Evolutionary conservation across 2,329 filamentous ascomycete species (phyloP).

Genomic region (Fragosphaeria purpurea): DNA sequence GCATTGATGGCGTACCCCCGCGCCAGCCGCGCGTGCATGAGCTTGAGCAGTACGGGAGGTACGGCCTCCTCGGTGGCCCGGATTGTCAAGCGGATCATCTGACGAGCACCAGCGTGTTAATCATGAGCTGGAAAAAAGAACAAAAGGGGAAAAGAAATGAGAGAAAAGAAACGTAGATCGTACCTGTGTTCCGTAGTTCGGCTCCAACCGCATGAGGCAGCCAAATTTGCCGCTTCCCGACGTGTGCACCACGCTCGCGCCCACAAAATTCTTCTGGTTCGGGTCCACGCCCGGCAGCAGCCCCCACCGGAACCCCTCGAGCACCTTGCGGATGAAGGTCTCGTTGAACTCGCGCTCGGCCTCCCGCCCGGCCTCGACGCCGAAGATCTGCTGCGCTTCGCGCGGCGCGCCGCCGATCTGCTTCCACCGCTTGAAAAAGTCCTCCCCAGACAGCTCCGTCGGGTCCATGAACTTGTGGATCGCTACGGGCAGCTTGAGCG

Average conservation of each 20-base stretch:
- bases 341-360: conserved; percentile 55
- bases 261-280: conserved; percentile 88
- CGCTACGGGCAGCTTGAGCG: conserved; percentile 76
- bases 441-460: conserved; percentile 74
- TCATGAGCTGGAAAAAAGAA: not conserved
- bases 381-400: conserved; percentile 83
- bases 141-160: not conserved
- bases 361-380: conserved; percentile 41
- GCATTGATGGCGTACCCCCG: conserved; percentile 34
- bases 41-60: conserved; percentile 65
- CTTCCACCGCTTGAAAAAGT: conserved; percentile 99
- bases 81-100: conserved; percentile 96
- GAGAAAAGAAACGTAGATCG: conserved; percentile 20
- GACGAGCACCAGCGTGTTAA: conserved; percentile 8
- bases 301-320: conserved; percentile 85
- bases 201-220: conserved; percentile 85
- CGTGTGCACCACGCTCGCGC: conserved; percentile 76
- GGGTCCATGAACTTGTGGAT: conserved; percentile 97
- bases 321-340: conserved; percentile 58
- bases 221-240: conserved; percentile 83
- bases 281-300: conserved; percentile 79
- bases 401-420: conserved; percentile 85
- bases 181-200: conserved; percentile 87
- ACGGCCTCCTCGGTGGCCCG: conserved; percentile 88
- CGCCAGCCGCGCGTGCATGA: conserved; percentile 77